Conservation (phyloP, 305 asterid genomes). For the Fraxinus dipetala region DNA sequence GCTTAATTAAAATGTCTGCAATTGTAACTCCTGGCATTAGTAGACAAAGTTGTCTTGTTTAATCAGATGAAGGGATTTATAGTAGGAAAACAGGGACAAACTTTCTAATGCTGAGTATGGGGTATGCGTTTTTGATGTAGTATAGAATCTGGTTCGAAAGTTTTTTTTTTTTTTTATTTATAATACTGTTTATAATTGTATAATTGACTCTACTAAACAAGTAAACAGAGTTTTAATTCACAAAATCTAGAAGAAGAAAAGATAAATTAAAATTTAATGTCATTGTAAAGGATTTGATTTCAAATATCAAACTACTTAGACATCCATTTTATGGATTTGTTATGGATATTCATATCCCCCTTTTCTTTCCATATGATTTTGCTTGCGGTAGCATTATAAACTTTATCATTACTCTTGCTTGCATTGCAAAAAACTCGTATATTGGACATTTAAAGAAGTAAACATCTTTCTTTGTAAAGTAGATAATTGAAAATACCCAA, state of each 20-base stretch:
- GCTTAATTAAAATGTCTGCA: background rate
- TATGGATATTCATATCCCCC: background rate
- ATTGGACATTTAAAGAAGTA: background rate
- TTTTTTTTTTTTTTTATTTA: background rate
- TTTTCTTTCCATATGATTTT: background rate
- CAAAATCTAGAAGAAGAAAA: background rate
- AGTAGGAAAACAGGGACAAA: background rate
- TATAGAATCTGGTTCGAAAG: background rate
- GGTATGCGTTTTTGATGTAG: background rate
- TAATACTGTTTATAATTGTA: background rate
- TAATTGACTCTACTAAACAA: background rate
- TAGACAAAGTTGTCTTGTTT: background rate
- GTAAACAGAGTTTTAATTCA: background rate
- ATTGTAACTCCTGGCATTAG: background rate
- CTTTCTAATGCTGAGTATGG: background rate
- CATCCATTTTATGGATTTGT: background rate
- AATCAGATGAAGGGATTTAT: background rate
- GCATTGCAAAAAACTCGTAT: background rate
- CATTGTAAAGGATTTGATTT: background rate
- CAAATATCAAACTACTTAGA: background rate
- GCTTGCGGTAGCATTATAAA: background rate
- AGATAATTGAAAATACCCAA: background rate
- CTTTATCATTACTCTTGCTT: background rate
- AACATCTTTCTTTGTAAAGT: background rate
- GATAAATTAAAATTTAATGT: background rate